phyloP scores from a whole-genome alignment of 106 monocot genomes.

The Apostasia ramifera region DNA sequence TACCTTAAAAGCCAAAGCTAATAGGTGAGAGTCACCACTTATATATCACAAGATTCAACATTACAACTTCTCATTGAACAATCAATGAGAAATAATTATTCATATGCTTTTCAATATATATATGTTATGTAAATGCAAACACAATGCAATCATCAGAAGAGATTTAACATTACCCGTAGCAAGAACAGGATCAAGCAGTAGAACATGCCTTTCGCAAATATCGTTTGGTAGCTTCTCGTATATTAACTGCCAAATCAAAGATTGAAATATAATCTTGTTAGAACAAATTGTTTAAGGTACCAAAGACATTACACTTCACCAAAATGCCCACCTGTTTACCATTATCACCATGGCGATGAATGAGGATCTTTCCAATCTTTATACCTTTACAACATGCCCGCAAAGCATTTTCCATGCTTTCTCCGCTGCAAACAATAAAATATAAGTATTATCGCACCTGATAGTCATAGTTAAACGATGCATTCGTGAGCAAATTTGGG shows the following conservation, averaged over 20 bases:
- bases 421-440: constrained; percentile 52
- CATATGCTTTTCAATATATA: too few species aligned
- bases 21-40: too few species aligned
- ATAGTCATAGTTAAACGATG: neutral
- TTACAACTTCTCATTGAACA: too few species aligned
- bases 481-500: neutral
- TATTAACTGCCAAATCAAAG: constrained; percentile 50
- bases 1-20: too few species aligned
- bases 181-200: constrained; percentile 97
- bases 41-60: too few species aligned
- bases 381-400: constrained; percentile 97
- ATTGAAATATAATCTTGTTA: neutral
- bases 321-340: constrained; percentile 61
- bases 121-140: neutral
- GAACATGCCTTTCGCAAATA: constrained; percentile 89
- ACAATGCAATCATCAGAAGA: neutral
- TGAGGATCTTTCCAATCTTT: constrained; percentile 97
- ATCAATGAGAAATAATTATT: too few species aligned
- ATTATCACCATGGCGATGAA: constrained; percentile 89
- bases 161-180: constrained; percentile 54
- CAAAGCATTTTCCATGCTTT: constrained; percentile 98
- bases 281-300: neutral
- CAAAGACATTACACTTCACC: neutral
- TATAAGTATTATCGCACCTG: neutral
- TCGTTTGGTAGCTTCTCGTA: constrained; percentile 91